phyloP scores from a whole-genome alignment of 192 early-diverging fungal species.

The Linnemannia zychae region DNA sequence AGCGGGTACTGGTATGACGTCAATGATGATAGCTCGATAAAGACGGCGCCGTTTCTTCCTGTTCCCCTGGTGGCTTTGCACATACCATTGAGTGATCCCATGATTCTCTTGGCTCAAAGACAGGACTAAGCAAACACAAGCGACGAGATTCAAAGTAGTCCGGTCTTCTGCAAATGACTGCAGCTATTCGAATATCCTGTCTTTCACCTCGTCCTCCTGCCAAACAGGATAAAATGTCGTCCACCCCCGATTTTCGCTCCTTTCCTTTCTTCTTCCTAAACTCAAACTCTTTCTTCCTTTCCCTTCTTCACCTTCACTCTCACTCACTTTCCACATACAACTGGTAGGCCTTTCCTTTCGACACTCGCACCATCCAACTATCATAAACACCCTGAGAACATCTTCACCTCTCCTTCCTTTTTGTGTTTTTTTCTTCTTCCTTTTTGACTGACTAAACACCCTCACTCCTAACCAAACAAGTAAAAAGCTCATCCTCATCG shows the following conservation, averaged over 20 bases:
- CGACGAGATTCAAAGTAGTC: too few relatives aligned
- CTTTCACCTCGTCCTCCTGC: neutral
- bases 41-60: neutral
- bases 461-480: neutral
- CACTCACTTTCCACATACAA: neutral
- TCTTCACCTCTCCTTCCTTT: neutral
- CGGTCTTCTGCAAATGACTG: too few relatives aligned
- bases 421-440: neutral
- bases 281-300: neutral
- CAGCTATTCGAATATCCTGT: neutral
- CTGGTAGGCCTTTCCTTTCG: neutral
- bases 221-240: neutral
- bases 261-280: conserved; percentile 4
- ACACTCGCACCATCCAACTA: neutral
- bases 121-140: too few relatives aligned
- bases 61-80: neutral
- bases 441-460: neutral
- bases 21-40: neutral
- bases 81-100: too few relatives aligned
- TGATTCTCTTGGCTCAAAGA: too few relatives aligned
- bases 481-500: neutral
- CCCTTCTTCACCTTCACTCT: neutral
- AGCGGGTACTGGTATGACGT: neutral
- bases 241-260: neutral
- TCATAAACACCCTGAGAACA: neutral